phyloP scores from a whole-genome alignment of 345 rosid genomes.

The Ceriops zippeliana region DNA sequence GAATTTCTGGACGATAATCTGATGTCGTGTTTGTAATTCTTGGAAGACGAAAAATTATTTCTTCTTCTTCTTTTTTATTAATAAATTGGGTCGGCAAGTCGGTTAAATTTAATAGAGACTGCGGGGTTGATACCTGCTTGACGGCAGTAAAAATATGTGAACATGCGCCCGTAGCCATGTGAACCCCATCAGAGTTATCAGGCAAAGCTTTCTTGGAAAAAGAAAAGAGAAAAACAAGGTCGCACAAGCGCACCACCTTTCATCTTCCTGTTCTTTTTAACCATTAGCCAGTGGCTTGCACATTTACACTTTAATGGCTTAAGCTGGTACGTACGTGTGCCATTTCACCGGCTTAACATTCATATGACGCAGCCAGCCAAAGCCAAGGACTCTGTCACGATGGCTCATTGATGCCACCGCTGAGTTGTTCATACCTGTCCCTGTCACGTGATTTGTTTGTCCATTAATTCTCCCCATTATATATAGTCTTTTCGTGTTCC shows the following conservation, averaged over 20 bases:
- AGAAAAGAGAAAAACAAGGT: no score
- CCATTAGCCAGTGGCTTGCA: background rate
- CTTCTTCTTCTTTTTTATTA: background rate
- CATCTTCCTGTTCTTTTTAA: background rate
- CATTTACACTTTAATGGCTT: no score
- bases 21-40: background rate
- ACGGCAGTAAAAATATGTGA: background rate
- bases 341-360: no score
- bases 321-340: no score
- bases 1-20: background rate
- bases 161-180: constrained; percentile 19
- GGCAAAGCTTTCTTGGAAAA: background rate
- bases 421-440: constrained; percentile 25
- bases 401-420: constrained; percentile 6
- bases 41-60: background rate
- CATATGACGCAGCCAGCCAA: no score
- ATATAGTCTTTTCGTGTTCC: background rate
- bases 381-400: no score
- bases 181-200: background rate
- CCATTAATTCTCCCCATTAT: background rate
- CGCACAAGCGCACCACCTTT: background rate
- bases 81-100: background rate
- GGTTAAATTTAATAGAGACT: constrained; percentile 2
- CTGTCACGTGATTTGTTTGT: constrained; percentile 16
- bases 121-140: constrained; percentile 5